A percentile compares a stretch with the other conserved stretches of the same genome.
Evolutionary conservation across 352 stramenopile species (phyloP).

Genomic region (Phytophthora pluvialis): DNA sequence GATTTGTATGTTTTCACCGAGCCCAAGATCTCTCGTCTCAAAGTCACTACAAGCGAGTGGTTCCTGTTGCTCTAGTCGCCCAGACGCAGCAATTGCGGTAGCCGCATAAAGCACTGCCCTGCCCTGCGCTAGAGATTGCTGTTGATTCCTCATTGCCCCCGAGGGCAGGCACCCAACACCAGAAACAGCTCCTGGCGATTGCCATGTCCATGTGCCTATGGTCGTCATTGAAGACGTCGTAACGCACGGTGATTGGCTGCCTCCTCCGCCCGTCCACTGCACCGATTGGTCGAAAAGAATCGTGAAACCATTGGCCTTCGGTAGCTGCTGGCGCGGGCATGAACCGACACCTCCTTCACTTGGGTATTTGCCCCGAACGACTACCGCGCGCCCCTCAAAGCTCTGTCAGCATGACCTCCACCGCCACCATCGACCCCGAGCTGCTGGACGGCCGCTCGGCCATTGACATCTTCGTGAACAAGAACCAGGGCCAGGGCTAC

Average conservation of each 20-base stretch:
- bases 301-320: constrained; percentile 54
- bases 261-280: not conserved
- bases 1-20: constrained; percentile 8
- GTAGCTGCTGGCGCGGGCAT: constrained; percentile 21
- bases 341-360: constrained; percentile 45
- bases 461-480: constrained; percentile 86
- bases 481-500: constrained; percentile 87
- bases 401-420: constrained; percentile 22
- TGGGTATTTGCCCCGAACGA: constrained; percentile 39
- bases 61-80: not conserved
- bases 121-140: not conserved
- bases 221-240: not conserved
- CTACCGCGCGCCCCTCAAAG: not conserved
- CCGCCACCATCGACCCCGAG: constrained; percentile 48
- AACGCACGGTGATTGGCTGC: constrained; percentile 24
- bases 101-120: not conserved
- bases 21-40: not conserved
- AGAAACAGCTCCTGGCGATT: not conserved
- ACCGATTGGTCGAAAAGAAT: constrained; percentile 53
- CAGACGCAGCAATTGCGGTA: not conserved
- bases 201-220: constrained; percentile 1
- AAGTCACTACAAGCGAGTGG: not conserved
- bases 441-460: constrained; percentile 79
- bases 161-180: constrained; percentile 2
- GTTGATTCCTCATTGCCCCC: constrained; percentile 12